Evolutionary conservation across 2,329 filamentous ascomycete species (phyloP).

Genomic region (Trichoderma hamatum): DNA sequence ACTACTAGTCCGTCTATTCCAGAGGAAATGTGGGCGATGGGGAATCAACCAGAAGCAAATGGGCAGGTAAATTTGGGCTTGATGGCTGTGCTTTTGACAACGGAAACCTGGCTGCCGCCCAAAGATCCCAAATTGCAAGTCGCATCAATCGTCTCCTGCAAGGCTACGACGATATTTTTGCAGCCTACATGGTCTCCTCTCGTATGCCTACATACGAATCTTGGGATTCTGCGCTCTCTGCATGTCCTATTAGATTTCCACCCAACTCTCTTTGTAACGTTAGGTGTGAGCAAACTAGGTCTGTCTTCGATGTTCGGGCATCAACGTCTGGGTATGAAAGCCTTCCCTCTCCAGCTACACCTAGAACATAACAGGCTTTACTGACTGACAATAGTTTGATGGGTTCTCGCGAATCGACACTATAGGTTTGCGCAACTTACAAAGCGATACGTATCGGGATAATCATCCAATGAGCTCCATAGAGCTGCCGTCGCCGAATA

Average conservation of each 20-base stretch:
- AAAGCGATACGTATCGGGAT: neutral
- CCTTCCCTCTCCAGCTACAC: no score
- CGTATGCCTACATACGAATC: conserved; percentile 19
- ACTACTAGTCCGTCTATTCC: neutral
- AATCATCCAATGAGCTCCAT: neutral
- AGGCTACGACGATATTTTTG: conserved; percentile 30
- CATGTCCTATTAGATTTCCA: no score
- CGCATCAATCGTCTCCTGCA: conserved; percentile 30
- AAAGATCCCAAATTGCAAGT: conserved; percentile 29
- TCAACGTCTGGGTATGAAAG: no score
- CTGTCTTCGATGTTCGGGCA: no score
- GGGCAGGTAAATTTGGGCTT: conserved; percentile 30
- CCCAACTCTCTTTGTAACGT: no score
- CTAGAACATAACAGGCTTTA: no score
- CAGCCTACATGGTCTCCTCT: conserved; percentile 30
- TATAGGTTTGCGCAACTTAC: neutral
- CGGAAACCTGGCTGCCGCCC: conserved; percentile 29
- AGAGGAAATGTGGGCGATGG: neutral
- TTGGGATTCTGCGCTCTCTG: conserved; percentile 11
- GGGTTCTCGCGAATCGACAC: neutral
- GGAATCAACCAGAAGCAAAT: neutral
- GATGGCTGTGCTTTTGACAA: conserved; percentile 34
- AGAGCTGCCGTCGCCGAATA: neutral
- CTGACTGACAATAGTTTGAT: neutral
- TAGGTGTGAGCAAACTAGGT: no score